Conservation (phyloP, 129 eudicot genomes). For the sunflower (Helianthus annuus) region DNA sequence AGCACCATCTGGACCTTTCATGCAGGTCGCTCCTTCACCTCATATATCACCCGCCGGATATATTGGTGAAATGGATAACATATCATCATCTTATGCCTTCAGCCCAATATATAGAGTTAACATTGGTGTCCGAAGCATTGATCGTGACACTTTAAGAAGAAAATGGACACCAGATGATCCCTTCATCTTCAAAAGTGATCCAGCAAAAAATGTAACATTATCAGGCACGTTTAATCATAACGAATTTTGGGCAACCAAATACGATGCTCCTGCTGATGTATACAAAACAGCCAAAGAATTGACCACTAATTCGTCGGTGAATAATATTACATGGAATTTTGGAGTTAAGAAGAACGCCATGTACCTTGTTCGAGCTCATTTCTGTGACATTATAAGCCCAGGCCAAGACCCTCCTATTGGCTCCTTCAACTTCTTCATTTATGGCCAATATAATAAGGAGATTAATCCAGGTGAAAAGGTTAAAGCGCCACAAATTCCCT, state of each 20-base stretch:
- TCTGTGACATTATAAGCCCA: constrained; percentile 35
- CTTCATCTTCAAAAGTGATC: constrained; percentile 7
- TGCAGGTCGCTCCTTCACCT: neutral
- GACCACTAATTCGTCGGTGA: neutral
- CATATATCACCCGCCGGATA: constrained; percentile 19
- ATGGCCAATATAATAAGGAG: neutral
- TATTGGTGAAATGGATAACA: neutral
- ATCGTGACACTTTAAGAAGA: constrained; percentile 46
- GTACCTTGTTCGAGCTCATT: constrained; percentile 50
- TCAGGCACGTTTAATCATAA: too few relatives aligned
- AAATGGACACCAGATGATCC: constrained; percentile 53
- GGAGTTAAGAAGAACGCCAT: constrained; percentile 20
- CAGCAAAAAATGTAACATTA: constrained; percentile 20
- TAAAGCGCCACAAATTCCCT: constrained; percentile 27
- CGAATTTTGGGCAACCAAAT: constrained; percentile 5
- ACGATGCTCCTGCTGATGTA: constrained; percentile 50
- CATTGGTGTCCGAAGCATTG: constrained; percentile 44
- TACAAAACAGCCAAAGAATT: constrained; percentile 52
- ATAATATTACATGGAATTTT: constrained; percentile 60
- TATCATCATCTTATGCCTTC: constrained; percentile 20
- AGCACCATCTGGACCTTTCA: constrained; percentile 28
- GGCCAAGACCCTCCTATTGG: neutral
- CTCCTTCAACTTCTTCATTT: constrained; percentile 40
- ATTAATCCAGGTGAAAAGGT: neutral
- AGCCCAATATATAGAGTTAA: constrained; percentile 50